Conservation (phyloP, 108 stramenopile species). For the Phaeodactylum tricornutum region DNA sequence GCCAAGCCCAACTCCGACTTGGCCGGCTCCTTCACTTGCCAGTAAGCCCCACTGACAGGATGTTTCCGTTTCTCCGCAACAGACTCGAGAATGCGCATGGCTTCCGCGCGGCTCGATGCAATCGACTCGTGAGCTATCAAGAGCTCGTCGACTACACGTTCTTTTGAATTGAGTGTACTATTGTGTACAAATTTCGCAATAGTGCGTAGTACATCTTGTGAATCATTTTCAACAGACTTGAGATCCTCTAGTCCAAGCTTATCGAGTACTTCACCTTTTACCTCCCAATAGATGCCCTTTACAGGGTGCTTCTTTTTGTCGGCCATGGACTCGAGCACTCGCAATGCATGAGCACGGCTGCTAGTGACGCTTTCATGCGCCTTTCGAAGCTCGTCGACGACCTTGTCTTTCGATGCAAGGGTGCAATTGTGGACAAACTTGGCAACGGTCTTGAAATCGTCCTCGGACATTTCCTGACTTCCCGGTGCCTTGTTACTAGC, state of each 20-base stretch:
- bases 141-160: constrained; percentile 63
- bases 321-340: constrained; percentile 61
- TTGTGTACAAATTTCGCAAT: constrained; percentile 66
- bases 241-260: constrained; percentile 28
- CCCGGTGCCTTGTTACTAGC: constrained; percentile 5
- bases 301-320: constrained; percentile 43
- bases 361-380: constrained; percentile 33
- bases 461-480: constrained; percentile 29
- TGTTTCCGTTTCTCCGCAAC: constrained; percentile 61
- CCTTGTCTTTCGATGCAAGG: constrained; percentile 51
- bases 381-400: constrained; percentile 60
- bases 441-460: constrained; percentile 41
- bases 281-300: constrained; percentile 67
- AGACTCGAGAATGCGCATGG: constrained; percentile 52
- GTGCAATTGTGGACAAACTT: constrained; percentile 61
- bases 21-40: not conserved
- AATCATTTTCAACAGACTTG: too few relatives aligned
- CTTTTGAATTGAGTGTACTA: constrained; percentile 53
- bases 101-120: constrained; percentile 55
- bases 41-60: constrained; percentile 21
- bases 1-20: not conserved
- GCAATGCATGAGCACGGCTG: constrained; percentile 66
- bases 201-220: too few relatives aligned
- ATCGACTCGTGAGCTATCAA: constrained; percentile 30
- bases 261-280: constrained; percentile 48